These are phyloP conservation scores for Aspergillus sp. DNA, from an alignment of 2,329 filamentous ascomycete genomes.

Conservation along the genomic window DNA sequence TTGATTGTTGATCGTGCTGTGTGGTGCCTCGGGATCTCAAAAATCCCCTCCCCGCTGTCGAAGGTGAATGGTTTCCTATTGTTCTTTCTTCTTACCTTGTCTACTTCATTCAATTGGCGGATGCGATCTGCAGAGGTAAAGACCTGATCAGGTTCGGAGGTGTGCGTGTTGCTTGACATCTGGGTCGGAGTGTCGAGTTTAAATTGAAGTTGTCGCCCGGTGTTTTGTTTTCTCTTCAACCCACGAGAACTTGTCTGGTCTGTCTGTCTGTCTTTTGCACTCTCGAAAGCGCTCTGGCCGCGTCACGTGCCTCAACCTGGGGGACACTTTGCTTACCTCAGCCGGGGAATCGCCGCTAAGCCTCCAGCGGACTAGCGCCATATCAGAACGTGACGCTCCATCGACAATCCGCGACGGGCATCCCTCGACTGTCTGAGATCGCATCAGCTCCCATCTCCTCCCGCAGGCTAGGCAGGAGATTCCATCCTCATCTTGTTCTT, in stretches of 20 bases:
- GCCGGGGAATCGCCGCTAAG: neutral
- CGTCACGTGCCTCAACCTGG: constrained; percentile 12
- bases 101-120: constrained; percentile 75
- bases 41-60: neutral
- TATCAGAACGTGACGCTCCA: constrained; percentile 25
- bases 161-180: constrained; percentile 25
- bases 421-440: neutral
- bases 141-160: constrained; percentile 27
- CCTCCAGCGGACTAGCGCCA: constrained; percentile 7
- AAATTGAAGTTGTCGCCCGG: neutral
- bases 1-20: neutral
- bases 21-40: neutral
- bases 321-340: constrained; percentile 2
- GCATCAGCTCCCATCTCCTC: constrained; percentile 1
- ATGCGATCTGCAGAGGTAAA: constrained; percentile 77
- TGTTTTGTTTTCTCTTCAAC: neutral
- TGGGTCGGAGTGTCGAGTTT: neutral
- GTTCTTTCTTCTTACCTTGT: constrained; percentile 53
- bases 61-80: too few relatives aligned
- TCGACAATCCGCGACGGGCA: neutral
- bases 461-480: neutral
- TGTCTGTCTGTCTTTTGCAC: too few relatives aligned
- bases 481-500: neutral
- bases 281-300: neutral
- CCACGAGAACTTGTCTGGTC: neutral